Percentiles rank a stretch among this genome's conserved stretches.
These are phyloP conservation scores for Geotrichum ghanense DNA, from an alignment of 805 yeast genomes.

Conservation along the genomic window DNA sequence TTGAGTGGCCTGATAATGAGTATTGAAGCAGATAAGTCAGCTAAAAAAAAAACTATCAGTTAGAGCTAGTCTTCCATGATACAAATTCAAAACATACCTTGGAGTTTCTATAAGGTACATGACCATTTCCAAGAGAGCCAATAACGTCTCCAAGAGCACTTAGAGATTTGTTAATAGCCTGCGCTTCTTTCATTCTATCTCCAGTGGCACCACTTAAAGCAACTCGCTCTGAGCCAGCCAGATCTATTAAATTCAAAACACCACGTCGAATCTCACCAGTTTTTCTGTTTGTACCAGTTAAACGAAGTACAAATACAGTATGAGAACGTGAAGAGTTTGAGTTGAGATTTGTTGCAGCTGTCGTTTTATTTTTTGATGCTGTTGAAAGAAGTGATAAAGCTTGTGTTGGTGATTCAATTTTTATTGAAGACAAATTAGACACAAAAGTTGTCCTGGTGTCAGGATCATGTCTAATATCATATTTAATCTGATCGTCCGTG, in stretches of 20 bases:
- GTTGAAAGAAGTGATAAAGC: conserved; percentile 39
- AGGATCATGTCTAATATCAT: conserved; percentile 65
- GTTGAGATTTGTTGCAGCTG: conserved; percentile 74
- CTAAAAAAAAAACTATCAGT: conserved; percentile 4
- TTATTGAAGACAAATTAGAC: conserved; percentile 43
- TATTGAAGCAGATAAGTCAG: conserved; percentile 75
- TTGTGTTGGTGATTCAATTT: conserved; percentile 35
- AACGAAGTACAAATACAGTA: conserved; percentile 56
- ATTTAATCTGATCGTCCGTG: conserved; percentile 26
- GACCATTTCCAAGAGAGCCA: conserved; percentile 45
- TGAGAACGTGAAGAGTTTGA: conserved; percentile 88
- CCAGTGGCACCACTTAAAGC: conserved; percentile 68
- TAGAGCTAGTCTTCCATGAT: background rate
- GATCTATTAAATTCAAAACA: conserved; percentile 67
- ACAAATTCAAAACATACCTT: background rate
- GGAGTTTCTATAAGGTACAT: conserved; percentile 61
- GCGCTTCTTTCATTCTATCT: conserved; percentile 74
- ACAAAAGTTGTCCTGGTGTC: conserved; percentile 41
- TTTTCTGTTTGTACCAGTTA: conserved; percentile 41
- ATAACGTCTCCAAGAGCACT: conserved; percentile 89
- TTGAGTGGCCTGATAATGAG: conserved; percentile 75
- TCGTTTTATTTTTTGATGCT: conserved; percentile 55
- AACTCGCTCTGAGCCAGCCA: conserved; percentile 91
- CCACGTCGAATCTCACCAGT: conserved; percentile 47
- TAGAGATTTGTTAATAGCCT: conserved; percentile 76